Conservation (phyloP, 2,329 filamentous ascomycete genomes). For the Sporothrix sp. region DNA sequence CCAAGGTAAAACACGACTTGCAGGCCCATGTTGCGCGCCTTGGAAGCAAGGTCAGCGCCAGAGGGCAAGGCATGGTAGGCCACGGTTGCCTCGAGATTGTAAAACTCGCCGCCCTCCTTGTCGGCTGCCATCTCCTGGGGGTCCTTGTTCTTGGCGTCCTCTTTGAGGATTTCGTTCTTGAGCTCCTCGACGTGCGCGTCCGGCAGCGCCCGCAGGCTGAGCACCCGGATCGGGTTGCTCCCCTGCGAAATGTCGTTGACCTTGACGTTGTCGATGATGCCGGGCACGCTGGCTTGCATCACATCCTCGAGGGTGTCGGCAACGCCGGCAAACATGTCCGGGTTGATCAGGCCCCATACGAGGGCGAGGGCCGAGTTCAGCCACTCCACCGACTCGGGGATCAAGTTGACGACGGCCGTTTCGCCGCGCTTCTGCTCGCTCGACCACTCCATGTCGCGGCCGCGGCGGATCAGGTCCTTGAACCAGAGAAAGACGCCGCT, state of each 20-base stretch:
- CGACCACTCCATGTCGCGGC: slow-evolving; percentile 76
- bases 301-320: slow-evolving; percentile 93
- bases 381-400: slow-evolving; percentile 92
- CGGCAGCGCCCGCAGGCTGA: slow-evolving; percentile 77
- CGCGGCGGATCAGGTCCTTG: slow-evolving; percentile 75
- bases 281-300: slow-evolving; percentile 91
- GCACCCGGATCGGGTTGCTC: slow-evolving; percentile 76
- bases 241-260: slow-evolving; percentile 94
- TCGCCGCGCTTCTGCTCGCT: slow-evolving; percentile 78
- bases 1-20: slow-evolving; percentile 90
- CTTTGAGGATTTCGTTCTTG: slow-evolving; percentile 67
- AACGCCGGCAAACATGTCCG: slow-evolving; percentile 84
- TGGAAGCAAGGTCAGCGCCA: slow-evolving; percentile 59
- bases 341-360: slow-evolving; percentile 86
- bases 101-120: slow-evolving; percentile 84
- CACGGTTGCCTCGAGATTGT: slow-evolving; percentile 84
- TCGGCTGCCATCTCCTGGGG: slow-evolving; percentile 79
- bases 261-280: slow-evolving; percentile 85
- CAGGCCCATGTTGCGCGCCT: slow-evolving; percentile 95
- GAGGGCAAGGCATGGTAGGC: slow-evolving; percentile 83
- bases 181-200: slow-evolving; percentile 73
- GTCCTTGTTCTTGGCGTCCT: slow-evolving; percentile 74
- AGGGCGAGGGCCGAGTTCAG: slow-evolving; percentile 82
- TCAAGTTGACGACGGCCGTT: slow-evolving; percentile 75
- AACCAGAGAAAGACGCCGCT: slow-evolving; percentile 83